A percentile compares a stretch with the other conserved stretches of the same genome.
Conservation (phyloP, 257 asterid species). For the Nicotiana otophora region DNA sequence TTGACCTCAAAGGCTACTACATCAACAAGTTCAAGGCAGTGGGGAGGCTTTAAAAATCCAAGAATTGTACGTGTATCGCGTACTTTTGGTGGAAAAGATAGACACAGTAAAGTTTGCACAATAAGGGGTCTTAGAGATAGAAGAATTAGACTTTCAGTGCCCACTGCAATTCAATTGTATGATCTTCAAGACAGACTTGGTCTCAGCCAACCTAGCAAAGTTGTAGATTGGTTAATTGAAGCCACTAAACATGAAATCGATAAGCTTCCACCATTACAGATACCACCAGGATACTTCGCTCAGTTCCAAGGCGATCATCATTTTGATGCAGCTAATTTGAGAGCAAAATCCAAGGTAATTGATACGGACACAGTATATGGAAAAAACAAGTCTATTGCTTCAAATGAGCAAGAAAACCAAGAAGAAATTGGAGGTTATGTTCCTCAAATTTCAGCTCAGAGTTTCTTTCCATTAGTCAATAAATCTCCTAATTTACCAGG, state of each 20-base stretch:
- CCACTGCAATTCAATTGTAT: constrained; percentile 62
- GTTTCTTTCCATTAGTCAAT: constrained; percentile 37
- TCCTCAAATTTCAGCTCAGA: constrained; percentile 31
- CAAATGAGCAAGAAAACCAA: constrained; percentile 22
- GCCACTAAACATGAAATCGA: constrained; percentile 51
- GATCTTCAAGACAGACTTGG: constrained; percentile 75
- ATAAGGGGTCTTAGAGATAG: constrained; percentile 61
- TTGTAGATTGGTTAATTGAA: constrained; percentile 65
- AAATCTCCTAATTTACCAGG: constrained; percentile 28
- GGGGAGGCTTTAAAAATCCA: constrained; percentile 58
- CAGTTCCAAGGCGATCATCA: constrained; percentile 11
- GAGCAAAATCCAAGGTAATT: not conserved
- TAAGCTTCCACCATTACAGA: constrained; percentile 61
- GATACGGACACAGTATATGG: constrained; percentile 1
- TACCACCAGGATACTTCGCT: constrained; percentile 23
- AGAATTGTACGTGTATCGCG: constrained; percentile 68
- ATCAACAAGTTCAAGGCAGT: constrained; percentile 40
- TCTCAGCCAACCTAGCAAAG: constrained; percentile 66
- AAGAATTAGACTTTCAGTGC: constrained; percentile 62
- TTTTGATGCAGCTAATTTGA: not conserved
- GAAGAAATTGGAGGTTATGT: constrained; percentile 28
- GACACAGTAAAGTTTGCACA: constrained; percentile 77
- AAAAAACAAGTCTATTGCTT: constrained; percentile 19
- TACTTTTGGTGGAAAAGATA: constrained; percentile 61
- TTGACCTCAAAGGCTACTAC: constrained; percentile 17